A percentile compares a stretch with the other conserved stretches of the same genome.
Conservation (phyloP, 768 basidiomycete species). For the Xerocomellus chrysenteron region DNA sequence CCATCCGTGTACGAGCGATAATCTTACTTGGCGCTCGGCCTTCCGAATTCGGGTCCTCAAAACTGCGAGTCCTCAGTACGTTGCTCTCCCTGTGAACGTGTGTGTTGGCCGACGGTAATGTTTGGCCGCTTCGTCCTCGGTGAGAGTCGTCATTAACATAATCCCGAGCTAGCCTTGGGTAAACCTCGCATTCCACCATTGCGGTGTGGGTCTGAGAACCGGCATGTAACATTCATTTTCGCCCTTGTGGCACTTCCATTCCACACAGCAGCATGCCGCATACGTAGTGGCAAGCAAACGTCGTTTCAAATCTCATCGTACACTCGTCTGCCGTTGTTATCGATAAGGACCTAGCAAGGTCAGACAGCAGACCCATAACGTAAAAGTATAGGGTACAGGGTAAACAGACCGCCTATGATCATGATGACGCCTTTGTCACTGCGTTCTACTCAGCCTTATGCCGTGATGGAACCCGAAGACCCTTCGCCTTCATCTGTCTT, state of each 20-base stretch:
- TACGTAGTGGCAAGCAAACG: not conserved
- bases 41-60: not conserved
- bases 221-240: not conserved
- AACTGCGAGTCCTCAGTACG: not conserved
- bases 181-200: not conserved
- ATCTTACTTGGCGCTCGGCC: not conserved
- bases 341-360: not conserved
- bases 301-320: conserved; percentile 7
- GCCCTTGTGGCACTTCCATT: not conserved
- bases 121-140: not conserved
- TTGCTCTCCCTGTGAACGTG: not conserved
- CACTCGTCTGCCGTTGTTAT: conserved; percentile 1
- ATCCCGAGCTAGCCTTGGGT: not conserved
- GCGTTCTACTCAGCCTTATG: conserved; percentile 31
- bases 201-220: not conserved
- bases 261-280: not conserved
- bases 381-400: conserved; percentile 1
- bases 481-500: conserved; percentile 72
- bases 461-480: conserved; percentile 63
- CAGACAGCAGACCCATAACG: not conserved
- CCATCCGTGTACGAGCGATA: conserved; percentile 3
- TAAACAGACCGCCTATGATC: not conserved
- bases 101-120: not conserved
- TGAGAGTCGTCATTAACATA: not conserved
- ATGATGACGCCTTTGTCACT: conserved; percentile 17